Evolutionary conservation across 108 stramenopile genomes (phyloP).

Genomic region (Asterionellopsis glacialis): DNA sequence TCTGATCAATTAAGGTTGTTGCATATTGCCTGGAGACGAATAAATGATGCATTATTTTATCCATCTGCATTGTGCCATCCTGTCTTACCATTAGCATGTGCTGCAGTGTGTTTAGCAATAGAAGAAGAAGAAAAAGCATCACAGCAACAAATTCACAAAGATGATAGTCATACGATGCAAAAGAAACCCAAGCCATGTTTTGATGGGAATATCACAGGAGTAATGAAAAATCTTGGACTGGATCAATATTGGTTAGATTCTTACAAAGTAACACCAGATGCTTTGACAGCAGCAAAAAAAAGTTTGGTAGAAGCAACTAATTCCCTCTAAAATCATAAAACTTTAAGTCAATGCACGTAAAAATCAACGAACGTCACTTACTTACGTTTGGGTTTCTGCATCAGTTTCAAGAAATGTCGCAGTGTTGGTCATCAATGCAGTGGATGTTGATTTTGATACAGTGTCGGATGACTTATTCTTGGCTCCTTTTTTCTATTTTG

Average conservation of each 20-base stretch:
- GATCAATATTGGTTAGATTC: conserved; percentile 1
- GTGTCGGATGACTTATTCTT: too few relatives aligned
- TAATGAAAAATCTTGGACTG: background rate
- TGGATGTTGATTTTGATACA: conserved; percentile 2
- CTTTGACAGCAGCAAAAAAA: background rate
- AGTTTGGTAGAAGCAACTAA: conserved; percentile 3
- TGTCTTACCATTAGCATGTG: conserved; percentile 43
- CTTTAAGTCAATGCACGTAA: too few relatives aligned
- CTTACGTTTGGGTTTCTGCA: too few relatives aligned
- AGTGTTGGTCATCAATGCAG: conserved; percentile 1
- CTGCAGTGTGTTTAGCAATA: conserved; percentile 44
- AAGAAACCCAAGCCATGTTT: background rate
- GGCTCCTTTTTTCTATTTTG: too few relatives aligned
- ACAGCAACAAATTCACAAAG: background rate
- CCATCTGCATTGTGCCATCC: conserved; percentile 25
- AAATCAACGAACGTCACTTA: too few relatives aligned
- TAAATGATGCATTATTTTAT: conserved; percentile 60
- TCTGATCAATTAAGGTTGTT: background rate
- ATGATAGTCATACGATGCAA: background rate
- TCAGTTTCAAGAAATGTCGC: too few relatives aligned
- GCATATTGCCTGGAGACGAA: conserved; percentile 21
- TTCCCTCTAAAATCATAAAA: too few relatives aligned
- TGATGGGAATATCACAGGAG: too few relatives aligned
- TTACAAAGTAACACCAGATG: conserved; percentile 9
- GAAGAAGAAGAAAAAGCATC: conserved; percentile 6